Evolutionary conservation across 2,329 filamentous ascomycete genomes (phyloP).

Genomic region (Parasarocladium wereldwijsianum): DNA sequence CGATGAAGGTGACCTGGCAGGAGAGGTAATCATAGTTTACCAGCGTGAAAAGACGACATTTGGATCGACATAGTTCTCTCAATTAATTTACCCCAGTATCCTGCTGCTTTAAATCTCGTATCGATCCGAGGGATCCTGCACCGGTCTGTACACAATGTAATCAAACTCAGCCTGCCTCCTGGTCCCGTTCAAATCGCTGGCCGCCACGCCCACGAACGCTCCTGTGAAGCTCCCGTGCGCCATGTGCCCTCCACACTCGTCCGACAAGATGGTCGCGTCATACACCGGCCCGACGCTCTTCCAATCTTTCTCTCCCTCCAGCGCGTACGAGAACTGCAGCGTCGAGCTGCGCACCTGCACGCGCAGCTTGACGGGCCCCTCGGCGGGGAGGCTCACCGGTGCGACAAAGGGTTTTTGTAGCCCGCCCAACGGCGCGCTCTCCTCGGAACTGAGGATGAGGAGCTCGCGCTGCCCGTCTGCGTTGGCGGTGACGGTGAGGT

Average conservation of each 20-base stretch:
- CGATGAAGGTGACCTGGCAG: slow-evolving; percentile 41
- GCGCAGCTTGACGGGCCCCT: slow-evolving; percentile 38
- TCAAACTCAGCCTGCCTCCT: slow-evolving; percentile 32
- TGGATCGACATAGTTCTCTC: too few relatives aligned
- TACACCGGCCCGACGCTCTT: slow-evolving; percentile 37
- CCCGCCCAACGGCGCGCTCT: slow-evolving; percentile 35
- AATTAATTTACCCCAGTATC: neutral
- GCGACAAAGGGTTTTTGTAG: slow-evolving; percentile 26
- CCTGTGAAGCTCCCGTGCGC: slow-evolving; percentile 50
- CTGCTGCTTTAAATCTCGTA: slow-evolving; percentile 22
- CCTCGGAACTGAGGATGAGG: slow-evolving; percentile 40
- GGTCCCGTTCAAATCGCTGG: slow-evolving; percentile 39
- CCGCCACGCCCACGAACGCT: slow-evolving; percentile 41
- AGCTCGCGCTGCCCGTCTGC: slow-evolving; percentile 41
- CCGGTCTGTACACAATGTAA: slow-evolving; percentile 35
- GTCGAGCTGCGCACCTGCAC: slow-evolving; percentile 32
- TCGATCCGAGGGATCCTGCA: slow-evolving; percentile 29
- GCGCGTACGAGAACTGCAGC: slow-evolving; percentile 42
- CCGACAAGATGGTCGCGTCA: slow-evolving; percentile 43
- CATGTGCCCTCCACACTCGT: slow-evolving; percentile 48
- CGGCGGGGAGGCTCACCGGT: slow-evolving; percentile 33
- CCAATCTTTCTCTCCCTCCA: slow-evolving; percentile 25
- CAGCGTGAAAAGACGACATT: neutral
- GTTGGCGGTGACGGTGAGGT: slow-evolving; percentile 42
- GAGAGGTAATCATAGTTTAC: slow-evolving; percentile 14